A percentile compares a stretch with the other conserved stretches of the same genome.
Conservation (phyloP, 345 rosid species). For the Eucalyptus erythrocorys region DNA sequence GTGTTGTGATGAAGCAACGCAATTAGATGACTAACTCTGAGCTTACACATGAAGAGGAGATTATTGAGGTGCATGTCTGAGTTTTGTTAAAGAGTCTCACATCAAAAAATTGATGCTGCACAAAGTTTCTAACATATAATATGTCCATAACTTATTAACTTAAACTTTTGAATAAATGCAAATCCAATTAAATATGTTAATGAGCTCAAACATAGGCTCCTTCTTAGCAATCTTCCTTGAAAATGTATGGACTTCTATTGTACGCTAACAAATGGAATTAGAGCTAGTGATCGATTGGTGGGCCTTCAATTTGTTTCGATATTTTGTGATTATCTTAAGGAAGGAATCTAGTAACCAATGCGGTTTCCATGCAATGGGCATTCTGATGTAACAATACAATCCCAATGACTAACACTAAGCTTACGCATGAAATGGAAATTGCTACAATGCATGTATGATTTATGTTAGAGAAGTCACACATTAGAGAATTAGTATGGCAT, state of each 20-base stretch:
- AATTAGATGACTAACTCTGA: too few species aligned
- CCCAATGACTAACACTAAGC: not conserved
- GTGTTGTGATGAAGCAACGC: too few species aligned
- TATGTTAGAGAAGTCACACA: not conserved
- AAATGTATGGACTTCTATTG: too few species aligned
- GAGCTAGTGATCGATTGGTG: not conserved
- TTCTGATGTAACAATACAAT: not conserved
- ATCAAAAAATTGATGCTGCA: not conserved
- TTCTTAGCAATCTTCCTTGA: not conserved
- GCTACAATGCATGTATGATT: not conserved
- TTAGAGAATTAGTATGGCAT: not conserved
- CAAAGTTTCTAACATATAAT: not conserved
- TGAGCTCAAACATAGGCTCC: not conserved
- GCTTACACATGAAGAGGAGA: too few species aligned
- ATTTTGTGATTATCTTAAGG: not conserved
- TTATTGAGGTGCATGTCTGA: too few species aligned
- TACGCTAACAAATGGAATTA: too few species aligned
- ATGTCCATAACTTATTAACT: not conserved
- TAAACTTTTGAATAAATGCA: not conserved
- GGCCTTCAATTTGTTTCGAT: not conserved
- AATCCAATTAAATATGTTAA: not conserved
- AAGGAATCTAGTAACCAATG: not conserved
- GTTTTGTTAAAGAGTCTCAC: too few species aligned
- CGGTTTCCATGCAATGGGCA: not conserved
- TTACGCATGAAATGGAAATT: not conserved